phyloP scores from a whole-genome alignment of 2,329 filamentous ascomycete species.

The Aspergillus jensenii region DNA sequence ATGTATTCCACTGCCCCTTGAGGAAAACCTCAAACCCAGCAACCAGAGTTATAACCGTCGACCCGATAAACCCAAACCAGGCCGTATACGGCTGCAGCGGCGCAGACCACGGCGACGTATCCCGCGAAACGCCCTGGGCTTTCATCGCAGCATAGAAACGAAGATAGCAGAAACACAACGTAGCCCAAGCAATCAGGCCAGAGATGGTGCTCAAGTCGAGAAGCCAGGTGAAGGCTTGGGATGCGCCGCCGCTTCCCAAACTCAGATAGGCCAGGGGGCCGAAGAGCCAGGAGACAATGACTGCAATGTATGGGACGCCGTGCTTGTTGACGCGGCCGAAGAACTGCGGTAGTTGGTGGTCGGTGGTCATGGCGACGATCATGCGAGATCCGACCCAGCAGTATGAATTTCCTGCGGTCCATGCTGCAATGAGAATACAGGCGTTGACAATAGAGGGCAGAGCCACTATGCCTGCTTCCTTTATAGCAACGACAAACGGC shows the following conservation, averaged over 20 bases:
- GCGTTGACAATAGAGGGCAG: neutral
- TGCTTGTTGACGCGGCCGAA: constrained; percentile 54
- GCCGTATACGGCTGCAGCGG: neutral
- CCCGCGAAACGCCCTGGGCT: constrained; percentile 36
- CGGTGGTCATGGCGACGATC: constrained; percentile 60
- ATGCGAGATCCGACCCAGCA: constrained; percentile 58
- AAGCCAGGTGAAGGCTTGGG: constrained; percentile 20
- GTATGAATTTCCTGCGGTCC: constrained; percentile 44
- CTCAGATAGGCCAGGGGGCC: neutral
- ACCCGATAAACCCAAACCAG: neutral
- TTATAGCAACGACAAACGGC: neutral
- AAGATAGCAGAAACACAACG: constrained; percentile 45
- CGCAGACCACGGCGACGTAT: neutral
- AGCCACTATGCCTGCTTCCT: neutral
- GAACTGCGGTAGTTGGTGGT: constrained; percentile 58
- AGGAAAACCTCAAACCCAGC: neutral
- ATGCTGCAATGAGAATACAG: constrained; percentile 32
- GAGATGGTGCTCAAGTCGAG: constrained; percentile 48
- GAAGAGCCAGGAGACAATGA: neutral
- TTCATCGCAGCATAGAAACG: constrained; percentile 52
- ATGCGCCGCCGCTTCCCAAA: neutral
- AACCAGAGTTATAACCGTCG: neutral
- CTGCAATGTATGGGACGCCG: constrained; percentile 55
- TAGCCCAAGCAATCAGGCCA: constrained; percentile 52
- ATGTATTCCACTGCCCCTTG: neutral